Evolutionary conservation across 2,329 filamentous ascomycete genomes (phyloP).

Genomic region (Diaporthe citrichinensis): DNA sequence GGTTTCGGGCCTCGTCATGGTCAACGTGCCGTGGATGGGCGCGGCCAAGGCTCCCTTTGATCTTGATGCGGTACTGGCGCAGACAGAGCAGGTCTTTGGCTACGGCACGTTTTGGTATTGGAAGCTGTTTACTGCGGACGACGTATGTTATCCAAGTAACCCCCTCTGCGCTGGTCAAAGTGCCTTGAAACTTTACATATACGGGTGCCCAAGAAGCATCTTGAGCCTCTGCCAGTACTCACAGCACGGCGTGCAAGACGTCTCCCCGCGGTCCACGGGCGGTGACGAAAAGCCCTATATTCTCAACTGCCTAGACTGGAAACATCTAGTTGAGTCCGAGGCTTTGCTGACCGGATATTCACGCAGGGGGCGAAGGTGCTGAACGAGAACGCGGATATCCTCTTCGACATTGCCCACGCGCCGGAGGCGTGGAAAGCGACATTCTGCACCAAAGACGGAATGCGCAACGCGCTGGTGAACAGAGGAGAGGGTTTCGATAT

Average conservation of each 20-base stretch:
- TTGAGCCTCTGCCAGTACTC: background rate
- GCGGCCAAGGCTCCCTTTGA: slow-evolving; percentile 52
- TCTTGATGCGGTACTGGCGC: slow-evolving; percentile 52
- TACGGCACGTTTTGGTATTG: slow-evolving; percentile 59
- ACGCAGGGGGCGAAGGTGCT: slow-evolving; percentile 52
- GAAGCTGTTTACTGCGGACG: slow-evolving; percentile 58
- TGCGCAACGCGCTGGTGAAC: slow-evolving; percentile 48
- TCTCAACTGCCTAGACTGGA: background rate
- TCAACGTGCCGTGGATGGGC: slow-evolving; percentile 58
- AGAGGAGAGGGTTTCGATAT: slow-evolving; percentile 45
- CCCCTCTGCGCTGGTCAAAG: background rate
- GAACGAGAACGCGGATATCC: slow-evolving; percentile 53
- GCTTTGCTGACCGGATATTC: background rate
- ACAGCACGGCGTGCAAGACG: background rate
- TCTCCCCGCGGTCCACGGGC: background rate
- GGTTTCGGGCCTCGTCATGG: slow-evolving; percentile 56
- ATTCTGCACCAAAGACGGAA: slow-evolving; percentile 53
- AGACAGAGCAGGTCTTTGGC: slow-evolving; percentile 53
- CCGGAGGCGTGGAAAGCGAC: slow-evolving; percentile 51
- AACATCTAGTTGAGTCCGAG: background rate
- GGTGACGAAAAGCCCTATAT: too few relatives aligned
- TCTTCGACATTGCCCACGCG: slow-evolving; percentile 53
- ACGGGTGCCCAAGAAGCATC: too few relatives aligned
- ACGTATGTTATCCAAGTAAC: slow-evolving; percentile 42
- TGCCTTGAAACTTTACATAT: background rate